Evolutionary conservation across 2,329 filamentous ascomycete genomes (phyloP).

Genomic region (Botrytis porri): DNA sequence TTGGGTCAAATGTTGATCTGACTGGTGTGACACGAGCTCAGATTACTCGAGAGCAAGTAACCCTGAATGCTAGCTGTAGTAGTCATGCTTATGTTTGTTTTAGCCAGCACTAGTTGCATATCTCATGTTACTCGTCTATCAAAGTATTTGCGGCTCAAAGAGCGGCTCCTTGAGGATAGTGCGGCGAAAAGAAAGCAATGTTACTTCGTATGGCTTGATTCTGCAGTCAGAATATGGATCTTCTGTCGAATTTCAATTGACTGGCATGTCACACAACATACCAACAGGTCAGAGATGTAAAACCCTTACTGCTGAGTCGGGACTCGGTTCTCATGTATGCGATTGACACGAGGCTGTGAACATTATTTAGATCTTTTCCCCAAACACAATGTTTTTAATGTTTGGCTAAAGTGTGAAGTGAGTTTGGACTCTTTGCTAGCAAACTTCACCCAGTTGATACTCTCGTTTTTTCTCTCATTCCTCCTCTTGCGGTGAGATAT

Average conservation of each 20-base stretch:
- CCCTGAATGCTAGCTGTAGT: neutral
- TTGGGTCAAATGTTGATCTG: neutral
- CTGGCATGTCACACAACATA: neutral
- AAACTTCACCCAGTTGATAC: neutral
- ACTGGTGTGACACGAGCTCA: neutral
- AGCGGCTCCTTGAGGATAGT: neutral
- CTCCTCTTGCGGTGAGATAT: neutral
- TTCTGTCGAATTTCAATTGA: neutral
- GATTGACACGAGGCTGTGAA: neutral
- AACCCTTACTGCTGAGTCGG: neutral
- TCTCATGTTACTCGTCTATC: neutral
- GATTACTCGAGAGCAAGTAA: neutral
- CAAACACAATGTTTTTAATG: neutral
- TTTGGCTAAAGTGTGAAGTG: neutral
- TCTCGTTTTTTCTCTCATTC: neutral
- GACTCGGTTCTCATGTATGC: neutral
- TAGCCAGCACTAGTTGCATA: neutral
- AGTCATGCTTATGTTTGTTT: neutral
- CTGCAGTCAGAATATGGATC: neutral
- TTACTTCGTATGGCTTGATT: neutral
- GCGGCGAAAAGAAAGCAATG: neutral
- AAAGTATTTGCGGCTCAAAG: neutral
- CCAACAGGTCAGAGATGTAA: neutral
- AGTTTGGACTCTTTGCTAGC: neutral
- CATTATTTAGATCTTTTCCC: neutral